Conservation (phyloP, 1,284 basidiomycete genomes). For the Butyriboletus regius region DNA sequence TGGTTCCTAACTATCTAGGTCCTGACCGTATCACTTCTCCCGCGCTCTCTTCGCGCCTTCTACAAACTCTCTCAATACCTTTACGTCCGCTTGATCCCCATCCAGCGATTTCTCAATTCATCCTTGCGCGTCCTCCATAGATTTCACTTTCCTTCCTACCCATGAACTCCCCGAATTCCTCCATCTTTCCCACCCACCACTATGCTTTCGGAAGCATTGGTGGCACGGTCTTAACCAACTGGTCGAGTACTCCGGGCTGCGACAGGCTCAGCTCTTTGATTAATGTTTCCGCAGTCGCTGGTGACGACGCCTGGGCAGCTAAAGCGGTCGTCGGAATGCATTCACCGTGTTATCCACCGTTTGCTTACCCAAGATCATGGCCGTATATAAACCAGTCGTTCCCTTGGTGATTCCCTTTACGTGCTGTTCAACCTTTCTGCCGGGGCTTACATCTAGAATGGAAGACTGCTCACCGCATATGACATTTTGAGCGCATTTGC, state of each 20-base stretch:
- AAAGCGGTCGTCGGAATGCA: neutral
- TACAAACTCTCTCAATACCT: slow-evolving; percentile 42
- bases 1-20: slow-evolving; percentile 3
- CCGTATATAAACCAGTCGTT: slow-evolving; percentile 46
- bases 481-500: slow-evolving; percentile 61
- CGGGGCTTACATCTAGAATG: neutral
- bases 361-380: slow-evolving; percentile 49
- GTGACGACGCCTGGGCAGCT: slow-evolving; percentile 55
- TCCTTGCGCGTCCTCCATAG: slow-evolving; percentile 43
- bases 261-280: slow-evolving; percentile 44
- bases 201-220: slow-evolving; percentile 55
- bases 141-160: slow-evolving; percentile 41
- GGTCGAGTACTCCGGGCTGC: slow-evolving; percentile 40
- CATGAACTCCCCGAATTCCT: slow-evolving; percentile 53
- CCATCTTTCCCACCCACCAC: slow-evolving; percentile 55
- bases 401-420: slow-evolving; percentile 51
- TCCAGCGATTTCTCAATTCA: slow-evolving; percentile 40
- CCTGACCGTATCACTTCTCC: neutral
- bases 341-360: neutral
- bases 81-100: slow-evolving; percentile 35
- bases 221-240: slow-evolving; percentile 37
- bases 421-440: neutral
- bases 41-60: slow-evolving; percentile 33
- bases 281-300: slow-evolving; percentile 49
- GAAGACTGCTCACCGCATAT: slow-evolving; percentile 44